These are phyloP conservation scores for Arthrobotrys sinensis DNA, from an alignment of 2,329 filamentous ascomycete species.

Conservation along the genomic window DNA sequence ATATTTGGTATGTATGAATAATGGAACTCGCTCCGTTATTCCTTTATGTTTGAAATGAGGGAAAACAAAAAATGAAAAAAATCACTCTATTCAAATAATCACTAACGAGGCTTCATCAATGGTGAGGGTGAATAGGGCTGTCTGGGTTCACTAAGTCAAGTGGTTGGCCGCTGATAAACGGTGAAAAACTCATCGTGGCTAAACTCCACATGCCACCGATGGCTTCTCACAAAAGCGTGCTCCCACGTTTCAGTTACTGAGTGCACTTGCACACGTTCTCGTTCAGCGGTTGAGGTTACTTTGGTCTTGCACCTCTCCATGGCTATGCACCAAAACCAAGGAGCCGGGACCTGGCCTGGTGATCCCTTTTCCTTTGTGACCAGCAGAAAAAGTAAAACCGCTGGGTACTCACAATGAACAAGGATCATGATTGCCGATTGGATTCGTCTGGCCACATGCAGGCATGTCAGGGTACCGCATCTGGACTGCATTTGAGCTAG, in stretches of 20 bases:
- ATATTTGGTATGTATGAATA: not conserved
- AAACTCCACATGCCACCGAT: constrained; percentile 18
- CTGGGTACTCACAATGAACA: not conserved
- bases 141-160: not conserved
- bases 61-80: not conserved
- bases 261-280: not conserved
- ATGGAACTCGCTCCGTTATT: not conserved
- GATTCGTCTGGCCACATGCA: constrained; percentile 6
- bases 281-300: not conserved
- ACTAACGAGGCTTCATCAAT: not conserved
- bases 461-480: not conserved
- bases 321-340: constrained; percentile 11
- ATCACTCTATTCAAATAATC: not conserved
- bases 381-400: constrained; percentile 5
- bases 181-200: constrained; percentile 13
- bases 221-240: not conserved
- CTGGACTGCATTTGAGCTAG: not conserved
- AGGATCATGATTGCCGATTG: constrained; percentile 23
- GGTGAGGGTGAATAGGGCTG: not conserved
- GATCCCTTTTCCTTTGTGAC: constrained; percentile 8
- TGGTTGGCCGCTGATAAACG: constrained; percentile 19
- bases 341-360: constrained; percentile 18
- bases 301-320: not conserved
- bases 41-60: not conserved
- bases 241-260: constrained; percentile 1